phyloP scores from a whole-genome alignment of 2,329 filamentous ascomycete species.

The Colletotrichum viniferum region DNA sequence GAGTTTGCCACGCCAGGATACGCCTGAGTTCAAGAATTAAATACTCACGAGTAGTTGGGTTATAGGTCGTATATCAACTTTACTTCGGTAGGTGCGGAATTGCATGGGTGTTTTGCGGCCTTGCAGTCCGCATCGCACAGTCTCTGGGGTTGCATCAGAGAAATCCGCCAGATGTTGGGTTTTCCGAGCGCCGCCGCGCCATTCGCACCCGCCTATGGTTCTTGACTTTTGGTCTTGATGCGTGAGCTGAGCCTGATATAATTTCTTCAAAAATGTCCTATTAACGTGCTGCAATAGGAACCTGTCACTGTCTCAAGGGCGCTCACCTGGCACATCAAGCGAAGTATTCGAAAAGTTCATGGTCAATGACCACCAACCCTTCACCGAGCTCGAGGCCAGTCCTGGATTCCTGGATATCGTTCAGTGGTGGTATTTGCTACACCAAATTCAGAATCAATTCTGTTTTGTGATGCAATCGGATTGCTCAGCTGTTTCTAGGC shows the following conservation, averaged over 20 bases:
- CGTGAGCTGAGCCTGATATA: background rate
- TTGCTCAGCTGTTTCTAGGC: background rate
- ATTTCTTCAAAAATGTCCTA: fast-evolving
- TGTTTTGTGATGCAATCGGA: background rate
- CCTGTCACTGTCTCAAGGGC: background rate
- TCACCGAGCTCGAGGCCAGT: background rate
- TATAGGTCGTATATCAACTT: background rate
- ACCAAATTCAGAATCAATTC: background rate
- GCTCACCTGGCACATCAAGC: background rate
- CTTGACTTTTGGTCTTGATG: background rate
- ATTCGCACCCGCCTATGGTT: background rate
- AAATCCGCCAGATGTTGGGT: background rate
- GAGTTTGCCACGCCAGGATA: background rate
- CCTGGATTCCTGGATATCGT: background rate
- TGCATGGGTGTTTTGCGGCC: background rate
- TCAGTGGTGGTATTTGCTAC: background rate
- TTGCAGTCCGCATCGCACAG: background rate
- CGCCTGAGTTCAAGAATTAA: too few relatives aligned
- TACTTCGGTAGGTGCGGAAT: background rate
- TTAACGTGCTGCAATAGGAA: background rate
- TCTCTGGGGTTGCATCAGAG: background rate
- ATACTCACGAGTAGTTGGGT: too few relatives aligned
- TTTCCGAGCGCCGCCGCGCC: background rate
- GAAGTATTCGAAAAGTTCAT: background rate
- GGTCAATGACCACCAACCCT: background rate